Evolutionary conservation across 1,284 basidiomycete species (phyloP).

Genomic region (Schizophyllum commune): DNA sequence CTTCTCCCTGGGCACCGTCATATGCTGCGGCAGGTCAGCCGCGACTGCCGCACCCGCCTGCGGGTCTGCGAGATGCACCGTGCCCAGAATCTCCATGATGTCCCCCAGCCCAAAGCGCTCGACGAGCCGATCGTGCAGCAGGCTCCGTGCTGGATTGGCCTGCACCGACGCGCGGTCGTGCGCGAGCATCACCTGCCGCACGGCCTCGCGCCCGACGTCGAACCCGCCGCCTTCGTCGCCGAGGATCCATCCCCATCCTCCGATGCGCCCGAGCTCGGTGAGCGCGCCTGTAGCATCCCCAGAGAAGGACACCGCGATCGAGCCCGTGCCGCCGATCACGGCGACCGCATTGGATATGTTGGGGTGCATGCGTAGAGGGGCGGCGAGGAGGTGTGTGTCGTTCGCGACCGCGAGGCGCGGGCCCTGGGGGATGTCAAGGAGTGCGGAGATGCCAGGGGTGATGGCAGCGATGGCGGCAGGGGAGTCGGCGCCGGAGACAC

Average conservation of each 20-base stretch:
- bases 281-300: conserved; percentile 29
- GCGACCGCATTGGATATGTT: conserved; percentile 56
- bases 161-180: conserved; percentile 46
- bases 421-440: conserved; percentile 48
- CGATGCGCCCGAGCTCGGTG: conserved; percentile 57
- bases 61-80: conserved; percentile 53
- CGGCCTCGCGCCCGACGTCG: conserved; percentile 63
- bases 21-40: conserved; percentile 16
- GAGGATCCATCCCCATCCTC: conserved; percentile 79
- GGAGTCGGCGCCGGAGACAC: conserved; percentile 70
- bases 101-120: conserved; percentile 46
- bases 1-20: conserved; percentile 50
- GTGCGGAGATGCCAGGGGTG: conserved; percentile 39
- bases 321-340: conserved; percentile 67
- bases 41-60: conserved; percentile 13
- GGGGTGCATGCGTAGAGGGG: conserved; percentile 51
- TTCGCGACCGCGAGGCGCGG: conserved; percentile 56
- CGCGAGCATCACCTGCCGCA: conserved; percentile 55
- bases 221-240: conserved; percentile 71
- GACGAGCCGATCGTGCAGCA: conserved; percentile 38
- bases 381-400: conserved; percentile 68
- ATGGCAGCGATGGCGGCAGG: conserved; percentile 49
- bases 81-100: conserved; percentile 53
- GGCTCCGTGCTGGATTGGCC: conserved; percentile 23
- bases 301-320: conserved; percentile 57